phyloP scores from a whole-genome alignment of 345 rosid genomes.

The Heritiera fomes region DNA sequence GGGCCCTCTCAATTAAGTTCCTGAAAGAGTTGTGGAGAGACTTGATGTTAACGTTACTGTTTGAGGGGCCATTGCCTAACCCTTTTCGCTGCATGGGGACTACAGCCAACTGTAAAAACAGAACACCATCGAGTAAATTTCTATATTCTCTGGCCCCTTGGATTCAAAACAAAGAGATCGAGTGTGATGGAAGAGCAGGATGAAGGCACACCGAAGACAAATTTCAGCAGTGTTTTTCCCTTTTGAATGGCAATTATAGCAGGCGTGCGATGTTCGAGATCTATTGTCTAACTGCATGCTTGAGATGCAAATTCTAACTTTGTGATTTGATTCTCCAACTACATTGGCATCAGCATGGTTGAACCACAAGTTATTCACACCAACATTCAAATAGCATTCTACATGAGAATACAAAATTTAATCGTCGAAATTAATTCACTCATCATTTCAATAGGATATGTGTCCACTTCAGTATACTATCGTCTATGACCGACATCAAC shows the following conservation, averaged over 20 bases:
- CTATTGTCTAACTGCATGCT: background rate
- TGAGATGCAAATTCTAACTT: no score
- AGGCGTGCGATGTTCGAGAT: background rate
- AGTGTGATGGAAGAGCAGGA: background rate
- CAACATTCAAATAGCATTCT: no score
- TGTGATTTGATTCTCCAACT: no score
- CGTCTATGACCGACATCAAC: no score
- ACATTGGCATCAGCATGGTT: no score
- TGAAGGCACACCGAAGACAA: background rate
- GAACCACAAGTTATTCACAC: no score
- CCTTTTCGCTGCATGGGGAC: background rate
- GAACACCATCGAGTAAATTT: background rate
- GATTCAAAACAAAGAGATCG: background rate
- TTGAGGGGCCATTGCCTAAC: conserved; percentile 6
- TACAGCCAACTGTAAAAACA: background rate
- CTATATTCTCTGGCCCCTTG: background rate
- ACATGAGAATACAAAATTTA: no score
- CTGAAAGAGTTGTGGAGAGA: background rate
- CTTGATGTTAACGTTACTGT: conserved; percentile 12
- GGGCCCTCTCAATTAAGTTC: conserved; percentile 12
- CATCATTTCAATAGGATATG: no score
- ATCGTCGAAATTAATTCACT: no score
- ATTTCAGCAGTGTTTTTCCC: background rate
- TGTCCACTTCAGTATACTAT: no score
- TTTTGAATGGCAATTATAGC: background rate